Conservation (phyloP, 2,329 filamentous ascomycete genomes). For the Talaromyces albobiverticillius region DNA sequence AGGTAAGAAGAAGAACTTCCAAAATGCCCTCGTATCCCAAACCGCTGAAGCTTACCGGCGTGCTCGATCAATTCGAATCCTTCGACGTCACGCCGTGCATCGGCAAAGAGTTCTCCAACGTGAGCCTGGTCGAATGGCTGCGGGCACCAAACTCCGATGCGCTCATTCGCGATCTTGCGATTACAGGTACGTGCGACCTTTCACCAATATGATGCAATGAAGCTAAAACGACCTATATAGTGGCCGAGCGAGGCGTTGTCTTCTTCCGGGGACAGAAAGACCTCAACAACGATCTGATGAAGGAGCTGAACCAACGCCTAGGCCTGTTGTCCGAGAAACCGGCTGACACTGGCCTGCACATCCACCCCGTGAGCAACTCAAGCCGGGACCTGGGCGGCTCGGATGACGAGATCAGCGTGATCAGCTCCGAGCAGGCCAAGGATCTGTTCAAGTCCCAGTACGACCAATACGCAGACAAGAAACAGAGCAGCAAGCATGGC, state of each 20-base stretch:
- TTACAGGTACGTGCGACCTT: slow-evolving; percentile 32
- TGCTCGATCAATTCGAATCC: slow-evolving; percentile 42
- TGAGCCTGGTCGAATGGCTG: slow-evolving; percentile 50
- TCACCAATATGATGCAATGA: too few relatives aligned
- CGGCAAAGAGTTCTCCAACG: slow-evolving; percentile 46
- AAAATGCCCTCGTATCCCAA: slow-evolving; percentile 11
- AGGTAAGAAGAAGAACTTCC: too few relatives aligned
- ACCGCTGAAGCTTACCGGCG: slow-evolving; percentile 39
- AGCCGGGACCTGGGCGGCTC: slow-evolving; percentile 45
- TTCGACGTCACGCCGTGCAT: slow-evolving; percentile 53
- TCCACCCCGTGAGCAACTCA: slow-evolving; percentile 50
- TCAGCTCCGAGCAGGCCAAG: slow-evolving; percentile 27
- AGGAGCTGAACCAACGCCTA: too few relatives aligned
- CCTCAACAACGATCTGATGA: too few relatives aligned
- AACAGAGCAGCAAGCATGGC: slow-evolving; percentile 42
- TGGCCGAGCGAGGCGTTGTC: too few relatives aligned
- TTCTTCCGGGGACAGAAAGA: too few relatives aligned
- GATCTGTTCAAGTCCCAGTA: slow-evolving; percentile 46
- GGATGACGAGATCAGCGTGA: slow-evolving; percentile 51
- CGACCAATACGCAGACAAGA: slow-evolving; percentile 47
- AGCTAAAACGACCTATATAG: too few relatives aligned
- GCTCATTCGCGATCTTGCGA: slow-evolving; percentile 32
- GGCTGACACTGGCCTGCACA: too few relatives aligned
- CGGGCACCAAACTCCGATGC: slow-evolving; percentile 35
- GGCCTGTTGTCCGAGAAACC: too few relatives aligned